Conservation (phyloP, 208 protist genomes). For the Porcisia deanei region DNA sequence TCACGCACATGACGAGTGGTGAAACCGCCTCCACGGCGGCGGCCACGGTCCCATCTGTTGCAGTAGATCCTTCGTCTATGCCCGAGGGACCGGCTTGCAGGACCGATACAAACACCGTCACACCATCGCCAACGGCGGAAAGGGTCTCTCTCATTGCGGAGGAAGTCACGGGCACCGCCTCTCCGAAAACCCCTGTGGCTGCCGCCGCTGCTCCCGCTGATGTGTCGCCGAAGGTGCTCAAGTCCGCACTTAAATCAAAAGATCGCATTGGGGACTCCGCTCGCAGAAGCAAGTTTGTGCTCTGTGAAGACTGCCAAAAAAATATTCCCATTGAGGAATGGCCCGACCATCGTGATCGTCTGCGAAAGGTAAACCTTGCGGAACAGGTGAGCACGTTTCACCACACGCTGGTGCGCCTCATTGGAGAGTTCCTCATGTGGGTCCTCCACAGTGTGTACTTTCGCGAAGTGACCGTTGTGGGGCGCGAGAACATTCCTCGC, state of each 20-base stretch:
- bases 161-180: background rate
- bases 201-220: background rate
- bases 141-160: background rate
- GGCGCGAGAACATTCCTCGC: conserved; percentile 85
- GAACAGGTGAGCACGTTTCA: conserved; percentile 57
- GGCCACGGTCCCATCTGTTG: background rate
- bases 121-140: background rate
- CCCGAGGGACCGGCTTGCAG: background rate
- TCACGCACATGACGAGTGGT: background rate
- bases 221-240: conserved; percentile 5
- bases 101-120: background rate
- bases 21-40: background rate
- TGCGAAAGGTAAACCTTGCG: conserved; percentile 59
- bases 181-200: background rate
- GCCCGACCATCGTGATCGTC: conserved; percentile 74
- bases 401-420: conserved; percentile 43
- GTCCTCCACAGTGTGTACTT: conserved; percentile 92
- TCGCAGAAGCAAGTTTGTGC: conserved; percentile 36
- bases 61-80: background rate
- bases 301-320: conserved; percentile 64
- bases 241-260: conserved; percentile 34
- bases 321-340: conserved; percentile 72
- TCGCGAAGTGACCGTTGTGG: conserved; percentile 89
- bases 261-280: conserved; percentile 48
- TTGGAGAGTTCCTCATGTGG: conserved; percentile 89